Base-by-base conservation (phyloP, 768 basidiomycete species). In the Podaxis carcinomalis region DNA sequence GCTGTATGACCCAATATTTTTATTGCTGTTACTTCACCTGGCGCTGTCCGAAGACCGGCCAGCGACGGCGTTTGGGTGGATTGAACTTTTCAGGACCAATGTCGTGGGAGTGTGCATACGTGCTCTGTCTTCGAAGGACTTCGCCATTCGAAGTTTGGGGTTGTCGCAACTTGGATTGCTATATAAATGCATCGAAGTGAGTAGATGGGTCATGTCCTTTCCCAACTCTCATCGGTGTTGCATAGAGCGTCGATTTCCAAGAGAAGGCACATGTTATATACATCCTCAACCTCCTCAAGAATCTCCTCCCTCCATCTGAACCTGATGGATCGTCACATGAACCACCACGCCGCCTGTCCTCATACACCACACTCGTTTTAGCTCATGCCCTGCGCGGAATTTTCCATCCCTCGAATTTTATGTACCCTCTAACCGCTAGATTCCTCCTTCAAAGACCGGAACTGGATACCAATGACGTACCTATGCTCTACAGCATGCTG, bases 401-500 rank as follows among this genome's bases (percentile, higher is more conserved):
- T 36, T 95, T 94, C 73, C 89, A 92, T 63, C 95, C 96, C 0
- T 87, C 91, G 1, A 87, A 89, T 54, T 92, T 93, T 72, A 86
- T 92, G 47, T 98, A 96, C 69, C 93, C 95, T 0, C 75, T 89
- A 14, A 90, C 89, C 0, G 86, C 92, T 1, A 83, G 90, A 4
- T 98, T 97, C 80, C 82, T 98, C 4, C 82, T 98, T 0, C 95
- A 97, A 72, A 85, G 96, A 1, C 88, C 93, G 0, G 82, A 86
- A 57, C 75, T 98, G 5, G 95, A 98, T 67, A 75, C 76, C 0
- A 77, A 75, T 0, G 95, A 98, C 68, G 92, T 98, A 0, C 96
- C 96, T 0, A 87, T 98, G 87, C 74, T 99, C 4, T 98, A 92
- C 68, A 79, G 79, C 10, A 88, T 96, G 86, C 77, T 98, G 3